Evolutionary conservation across 495 filamentous ascomycete species (phyloP), one percentile per base, ranked within the genome.

Genomic region (Staphylotrichum tortipilum): DNA sequence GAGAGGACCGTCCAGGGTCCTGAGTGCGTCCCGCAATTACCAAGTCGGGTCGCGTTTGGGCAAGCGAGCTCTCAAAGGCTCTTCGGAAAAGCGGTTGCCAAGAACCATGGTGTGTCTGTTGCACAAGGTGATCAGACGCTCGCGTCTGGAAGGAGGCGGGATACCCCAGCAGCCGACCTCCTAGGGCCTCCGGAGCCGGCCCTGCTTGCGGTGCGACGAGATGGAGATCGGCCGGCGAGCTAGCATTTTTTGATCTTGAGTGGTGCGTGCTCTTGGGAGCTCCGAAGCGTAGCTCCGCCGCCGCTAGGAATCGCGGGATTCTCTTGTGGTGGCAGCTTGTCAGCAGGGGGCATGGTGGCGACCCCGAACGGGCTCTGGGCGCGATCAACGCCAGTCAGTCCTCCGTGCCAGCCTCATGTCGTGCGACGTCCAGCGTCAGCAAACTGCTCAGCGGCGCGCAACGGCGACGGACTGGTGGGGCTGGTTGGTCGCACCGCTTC

Each of bases 111-210:
- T 22, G 40, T 34, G 34, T 24, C 26, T 45, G 49, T 45, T 44
- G 33, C 49, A 52, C 41, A 21, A 39, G 41, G 15, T 34, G 49
- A 45, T 52, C 35, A 45, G 40, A 52, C 41, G 26, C 41, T 34
- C 11, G 31, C 42, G 24, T 34, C 15, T 52, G 33, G 31, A 22
- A 41, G 26, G 45, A 44, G 42, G 41, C 15, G 12, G 47, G 38
- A 24, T 28, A 43, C 17, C 38, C 39, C 30, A 17, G 30, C 12
- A 4, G 11, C 36, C 24, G 36, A 19, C 19, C 26, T 19, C 18
- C 7, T 11, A 26, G 36, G 14, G 29, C 44, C 46, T 33, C 28
- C 28, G 26, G 34, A 38, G 45, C 45, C 35, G 34, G 45, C 15
- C 34, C 15, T 22, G 28, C 14, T 31, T 18, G 26, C 37, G 24